Base-by-base conservation (phyloP, 805 yeast genomes). In the Yueomyces sinensis region DNA sequence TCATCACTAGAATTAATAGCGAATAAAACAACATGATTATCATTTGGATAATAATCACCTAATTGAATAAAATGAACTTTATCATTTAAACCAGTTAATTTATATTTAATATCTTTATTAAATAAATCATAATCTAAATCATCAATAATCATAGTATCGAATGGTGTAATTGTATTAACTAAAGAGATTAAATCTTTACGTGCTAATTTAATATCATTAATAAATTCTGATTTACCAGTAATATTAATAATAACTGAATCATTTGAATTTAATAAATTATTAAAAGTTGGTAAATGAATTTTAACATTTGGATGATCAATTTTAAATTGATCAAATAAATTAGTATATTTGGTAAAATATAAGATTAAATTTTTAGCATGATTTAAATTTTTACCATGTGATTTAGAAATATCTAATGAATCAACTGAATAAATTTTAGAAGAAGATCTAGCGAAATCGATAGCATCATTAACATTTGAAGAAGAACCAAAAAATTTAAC, bases 301-400 rank as follows among this genome's bases (percentile, higher is more conserved):
- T 58, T 61, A 17, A 76, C 72, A 29, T 56, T 61, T 33, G 61
- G 62, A 40, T 60, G 47, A 14, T 53, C 60, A 2, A 48, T 41
- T 17, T 63, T 62, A 40, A 73, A 56, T n/a, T 43, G 37, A 30
- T 58, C 46, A 43, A 79, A 67, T 6, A 25, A n/a, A 25, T 11
- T 25, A 27, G 62, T 52, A 38, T 72, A 62, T 40, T 69, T 63
- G 36, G 60, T 54, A 44, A 91, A 77, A 54, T 66, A 82, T 11
- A 78, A 66, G 30, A 84, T 78, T 37, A 91, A 65, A 29, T 75
- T 69, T 41, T 73, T 72, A 9, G 94, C 95, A 49, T 91, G 97
- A 14, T 62, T 54, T 35, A 72, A 51, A 50, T 82, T 73, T 43
- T 81, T 82, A 49, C 84, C 82, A 55, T 91, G 96, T 22, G 97